Base-by-base conservation (phyloP, 306 rosid species). In the Vigna angularis region DNA sequence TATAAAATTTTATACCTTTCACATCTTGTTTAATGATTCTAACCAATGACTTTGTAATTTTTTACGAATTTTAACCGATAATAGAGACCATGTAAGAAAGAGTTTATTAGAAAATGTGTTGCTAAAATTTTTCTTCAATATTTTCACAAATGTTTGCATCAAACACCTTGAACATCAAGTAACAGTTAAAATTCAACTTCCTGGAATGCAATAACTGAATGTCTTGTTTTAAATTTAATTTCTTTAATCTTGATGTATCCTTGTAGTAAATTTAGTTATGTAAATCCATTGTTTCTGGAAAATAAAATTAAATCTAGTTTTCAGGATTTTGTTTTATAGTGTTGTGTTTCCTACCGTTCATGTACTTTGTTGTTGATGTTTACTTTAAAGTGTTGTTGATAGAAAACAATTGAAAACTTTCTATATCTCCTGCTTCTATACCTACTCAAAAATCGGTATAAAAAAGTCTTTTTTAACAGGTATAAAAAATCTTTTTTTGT, bases 321-420 rank as follows among this genome's bases (percentile, higher is more conserved):
- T 56, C 20, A 40, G 28, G 51, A 22, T 72, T 66, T 58, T 36
- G 48, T 28, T 17, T 55, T 52, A 18, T 17, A 74, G 70, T 50
- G 38, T 67, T 58, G 79, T 82, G 32, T 75, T 81, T 18, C 73
- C 72, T 66, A 26, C 67, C 59, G 44, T 70, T 59, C 56, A 16
- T 40, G 81, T 82, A 58, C 53, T 16, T 67, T 69, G 65, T 56
- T 67, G 67, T 75, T n/a, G 32, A 81, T 76, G 30, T 75, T 48
- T 47, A 44, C 40, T 53, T 65, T 53, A 13, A 48, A 78, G 72
- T 82, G 65, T 52, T 34, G 44, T 76, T 56, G 57, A 22, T 82
- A 49, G 48, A 50, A 40, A 70, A 20, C 20, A 20, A 20, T 20
- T 20, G 1, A 20, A 20, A 20, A 20, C 20, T 20, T 20, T 20